These are phyloP conservation scores for Triticum aestivum DNA, from an alignment of 176 grass and related monocot genomes.

Conservation along the genomic window IWGSC_CS_RefSeq_v2.1 NC_057807.1:657810992-657811491, in stretches of 20 bases:
- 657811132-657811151: background rate
- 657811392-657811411: no score
- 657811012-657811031: background rate
- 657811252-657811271: slow-evolving; percentile 52
- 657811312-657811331: slow-evolving; percentile 5
- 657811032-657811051: background rate
- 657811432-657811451: no score
- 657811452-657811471: no score
- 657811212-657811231: slow-evolving; percentile 57
- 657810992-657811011: slow-evolving; percentile 5
- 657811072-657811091: background rate
- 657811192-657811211: slow-evolving; percentile 47
- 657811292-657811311: slow-evolving; percentile 10
- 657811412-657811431: no score
- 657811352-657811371: no score
- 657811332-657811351: no score
- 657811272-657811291: slow-evolving; percentile 31
- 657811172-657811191: slow-evolving; percentile 26
- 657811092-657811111: background rate
- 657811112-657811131: background rate
- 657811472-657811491: no score
- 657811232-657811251: slow-evolving; percentile 41
- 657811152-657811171: background rate
- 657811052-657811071: background rate
- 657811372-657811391: no score